Conservation (phyloP, 2,329 filamentous ascomycete species). For the Xylaria sp. region DNA sequence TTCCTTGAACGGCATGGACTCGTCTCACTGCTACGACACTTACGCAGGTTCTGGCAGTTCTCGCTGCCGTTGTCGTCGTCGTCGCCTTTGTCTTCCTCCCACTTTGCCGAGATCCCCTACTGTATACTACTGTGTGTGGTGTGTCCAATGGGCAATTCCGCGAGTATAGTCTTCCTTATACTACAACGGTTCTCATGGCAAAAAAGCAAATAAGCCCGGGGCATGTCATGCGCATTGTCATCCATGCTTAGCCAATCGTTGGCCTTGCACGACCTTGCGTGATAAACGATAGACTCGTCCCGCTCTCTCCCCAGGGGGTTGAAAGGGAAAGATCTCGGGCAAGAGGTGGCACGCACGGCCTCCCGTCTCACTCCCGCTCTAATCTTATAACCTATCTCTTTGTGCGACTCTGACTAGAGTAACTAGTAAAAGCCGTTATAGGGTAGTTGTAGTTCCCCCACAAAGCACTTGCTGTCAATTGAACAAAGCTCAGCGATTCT, state of each 20-base stretch:
- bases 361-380: conserved; percentile 37
- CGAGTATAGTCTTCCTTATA: no score
- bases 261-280: not conserved
- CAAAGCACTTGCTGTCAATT: conserved; percentile 4
- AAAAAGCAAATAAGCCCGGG: conserved; percentile 10
- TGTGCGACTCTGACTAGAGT: conserved; percentile 15
- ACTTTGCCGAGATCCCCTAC: conserved; percentile 4
- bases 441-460: conserved; percentile 6
- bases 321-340: conserved; percentile 31
- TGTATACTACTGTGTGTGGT: not conserved
- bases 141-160: conserved; percentile 20
- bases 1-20: conserved; percentile 21
- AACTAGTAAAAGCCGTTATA: conserved; percentile 5
- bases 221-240: conserved; percentile 1
- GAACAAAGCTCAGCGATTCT: conserved; percentile 8
- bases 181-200: conserved; percentile 6
- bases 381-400: not conserved
- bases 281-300: conserved; percentile 11
- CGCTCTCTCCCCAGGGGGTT: conserved; percentile 11
- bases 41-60: not conserved
- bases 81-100: not conserved
- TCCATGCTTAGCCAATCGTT: conserved; percentile 5
- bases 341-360: conserved; percentile 36
- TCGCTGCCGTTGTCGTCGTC: not conserved
- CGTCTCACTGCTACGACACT: conserved; percentile 28